Percentiles rank a stretch among this genome's conserved stretches.
These are phyloP conservation scores for Tremellales sp. DNA, from an alignment of 1,284 basidiomycete species.

Conservation along the genomic window DNA sequence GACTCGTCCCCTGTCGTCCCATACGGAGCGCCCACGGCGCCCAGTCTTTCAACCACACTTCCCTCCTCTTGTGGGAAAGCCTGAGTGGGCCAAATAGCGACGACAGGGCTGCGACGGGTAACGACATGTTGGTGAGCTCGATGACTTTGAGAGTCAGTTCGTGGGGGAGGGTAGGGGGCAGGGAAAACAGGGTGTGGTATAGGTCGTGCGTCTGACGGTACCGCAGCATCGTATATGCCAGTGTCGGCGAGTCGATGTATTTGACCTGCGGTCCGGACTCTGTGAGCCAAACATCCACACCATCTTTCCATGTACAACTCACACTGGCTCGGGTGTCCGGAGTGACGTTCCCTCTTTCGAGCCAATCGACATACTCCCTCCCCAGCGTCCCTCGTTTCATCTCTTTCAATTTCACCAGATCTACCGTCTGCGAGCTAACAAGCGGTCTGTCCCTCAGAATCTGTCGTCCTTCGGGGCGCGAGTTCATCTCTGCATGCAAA, in stretches of 20 bases:
- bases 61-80: conserved; percentile 33
- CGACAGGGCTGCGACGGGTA: conserved; percentile 83
- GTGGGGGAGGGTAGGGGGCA: conserved; percentile 84
- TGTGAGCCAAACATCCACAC: conserved; percentile 7
- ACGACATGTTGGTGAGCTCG: conserved; percentile 85
- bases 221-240: conserved; percentile 95
- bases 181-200: conserved; percentile 81
- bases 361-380: conserved; percentile 83
- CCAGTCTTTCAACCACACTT: conserved; percentile 58
- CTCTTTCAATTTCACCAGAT: conserved; percentile 63
- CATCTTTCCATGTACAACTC: conserved; percentile 34
- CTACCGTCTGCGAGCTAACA: conserved; percentile 71
- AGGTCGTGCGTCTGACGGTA: conserved; percentile 94
- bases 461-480: conserved; percentile 71
- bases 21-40: conserved; percentile 85
- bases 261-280: conserved; percentile 62
- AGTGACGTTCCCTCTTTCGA: conserved; percentile 82
- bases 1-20: conserved; percentile 64
- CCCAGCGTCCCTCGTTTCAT: conserved; percentile 82
- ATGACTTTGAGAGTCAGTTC: conserved; percentile 97
- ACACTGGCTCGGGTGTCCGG: conserved; percentile 92
- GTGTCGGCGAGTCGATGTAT: conserved; percentile 87
- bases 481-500: conserved; percentile 74
- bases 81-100: conserved; percentile 63
- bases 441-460: conserved; percentile 80